Evolutionary conservation across 208 protist species (phyloP), one percentile per base, ranked within the genome.

Genomic region (Acanthamoeba royreba): DNA sequence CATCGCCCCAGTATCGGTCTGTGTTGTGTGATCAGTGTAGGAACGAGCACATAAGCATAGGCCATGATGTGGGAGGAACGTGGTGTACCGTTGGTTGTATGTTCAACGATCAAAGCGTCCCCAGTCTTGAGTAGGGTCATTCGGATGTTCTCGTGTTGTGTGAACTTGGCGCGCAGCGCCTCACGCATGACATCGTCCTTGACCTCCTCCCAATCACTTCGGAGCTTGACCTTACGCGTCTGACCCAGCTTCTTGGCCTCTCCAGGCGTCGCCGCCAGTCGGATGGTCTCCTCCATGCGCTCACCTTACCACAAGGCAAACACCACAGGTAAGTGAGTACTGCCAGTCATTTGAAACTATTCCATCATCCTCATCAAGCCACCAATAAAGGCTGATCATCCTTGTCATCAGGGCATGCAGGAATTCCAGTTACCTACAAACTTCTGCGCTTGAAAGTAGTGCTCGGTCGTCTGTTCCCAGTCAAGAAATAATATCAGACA

Each of bases 1-100:
- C 74, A 49, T 85, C 74, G 42, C 74, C 74, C 74, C 74, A 85
- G 42, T 85, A 85, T 19, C 40, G 42, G 74, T 85, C 74, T 74
- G 63, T 13, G 17, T 22, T 17, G 52, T 61, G 28, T 35, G 28
- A 74, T 13, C 15, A 38, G 13, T 8, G 9, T 9, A 8, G 13
- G 9, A 13, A 74, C 22, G 33, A 28, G 33, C 22, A 28, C 22
- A 74, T 13, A 74, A 8, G 33, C 9, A 74, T n/a, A 74, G 33
- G 63, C 22, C 15, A 74, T 28, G 22, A 74, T 13, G 33, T 13
- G 33, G 33, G 13, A 13, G 33, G 9, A 25, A 74, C 33, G 13
- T 40, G 33, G 33, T 13, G 33, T 13, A 74, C 63, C 63, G 8
- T 85, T 85, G 33, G 22, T 8, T 7, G 74, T 85, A 40, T 85